Evolutionary conservation across 768 basidiomycete species (phyloP).

Genomic region (Mycena chlorophos): DNA sequence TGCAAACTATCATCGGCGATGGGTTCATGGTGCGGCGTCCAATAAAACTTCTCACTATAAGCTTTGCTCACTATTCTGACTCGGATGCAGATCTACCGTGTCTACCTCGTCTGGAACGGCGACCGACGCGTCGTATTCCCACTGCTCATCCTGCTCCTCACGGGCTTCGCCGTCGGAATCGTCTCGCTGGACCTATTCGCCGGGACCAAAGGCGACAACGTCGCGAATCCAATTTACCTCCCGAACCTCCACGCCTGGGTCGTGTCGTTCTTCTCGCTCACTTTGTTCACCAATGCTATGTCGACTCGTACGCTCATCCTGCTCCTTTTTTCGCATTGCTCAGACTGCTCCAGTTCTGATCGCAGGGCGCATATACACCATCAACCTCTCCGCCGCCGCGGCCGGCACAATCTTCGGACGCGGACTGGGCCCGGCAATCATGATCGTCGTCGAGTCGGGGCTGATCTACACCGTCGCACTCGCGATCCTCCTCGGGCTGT

Average conservation of each 20-base stretch:
- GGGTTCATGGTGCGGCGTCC: not conserved
- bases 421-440: constrained; percentile 3
- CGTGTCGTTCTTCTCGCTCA: constrained; percentile 13
- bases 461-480: constrained; percentile 14
- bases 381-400: not conserved
- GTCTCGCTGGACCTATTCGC: not conserved
- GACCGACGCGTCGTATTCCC: constrained; percentile 14
- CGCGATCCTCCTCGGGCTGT: constrained; percentile 10
- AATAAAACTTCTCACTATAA: not conserved
- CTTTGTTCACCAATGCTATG: constrained; percentile 9
- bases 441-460: constrained; percentile 18
- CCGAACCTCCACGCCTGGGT: constrained; percentile 4
- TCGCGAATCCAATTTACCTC: not conserved
- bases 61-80: too few relatives aligned
- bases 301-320: constrained; percentile 11
- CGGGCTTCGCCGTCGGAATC: constrained; percentile 2
- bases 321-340: not conserved
- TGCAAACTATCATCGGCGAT: not conserved
- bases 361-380: constrained; percentile 10
- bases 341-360: constrained; percentile 2
- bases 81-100: constrained; percentile 7
- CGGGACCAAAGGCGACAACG: not conserved
- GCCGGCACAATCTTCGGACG: not conserved
- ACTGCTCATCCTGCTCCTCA: constrained; percentile 7
- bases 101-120: constrained; percentile 18